phyloP scores from a whole-genome alignment of 139 green algal species.

The Picochlorum sp. region DNA sequence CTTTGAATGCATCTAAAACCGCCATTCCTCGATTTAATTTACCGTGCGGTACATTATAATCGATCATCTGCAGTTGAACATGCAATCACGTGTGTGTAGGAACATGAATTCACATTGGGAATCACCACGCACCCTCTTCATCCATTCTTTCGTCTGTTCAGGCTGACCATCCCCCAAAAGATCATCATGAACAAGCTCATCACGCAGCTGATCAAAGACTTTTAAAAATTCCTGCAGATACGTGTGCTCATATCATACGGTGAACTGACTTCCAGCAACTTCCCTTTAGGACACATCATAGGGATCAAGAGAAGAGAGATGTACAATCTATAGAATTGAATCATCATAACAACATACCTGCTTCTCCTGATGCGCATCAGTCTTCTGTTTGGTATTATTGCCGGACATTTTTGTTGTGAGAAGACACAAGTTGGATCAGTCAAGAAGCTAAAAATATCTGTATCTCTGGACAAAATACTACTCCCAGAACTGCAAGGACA shows the following conservation, averaged over 20 bases:
- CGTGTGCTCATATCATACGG: constrained; percentile 1
- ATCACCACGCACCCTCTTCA: constrained; percentile 49
- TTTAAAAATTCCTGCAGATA: constrained; percentile 55
- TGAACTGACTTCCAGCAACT: not conserved
- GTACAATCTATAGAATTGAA: too few relatives aligned
- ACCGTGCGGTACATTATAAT: constrained; percentile 91
- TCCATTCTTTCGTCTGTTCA: constrained; percentile 48
- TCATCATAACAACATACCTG: constrained; percentile 19
- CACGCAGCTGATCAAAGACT: constrained; percentile 57
- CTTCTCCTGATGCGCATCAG: constrained; percentile 17
- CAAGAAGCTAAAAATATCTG: too few relatives aligned
- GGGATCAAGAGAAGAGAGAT: too few relatives aligned
- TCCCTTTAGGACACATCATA: too few relatives aligned
- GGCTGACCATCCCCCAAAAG: constrained; percentile 42
- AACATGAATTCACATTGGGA: too few relatives aligned
- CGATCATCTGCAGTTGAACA: constrained; percentile 57
- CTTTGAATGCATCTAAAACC: constrained; percentile 72
- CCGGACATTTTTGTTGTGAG: not conserved
- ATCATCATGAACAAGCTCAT: constrained; percentile 61
- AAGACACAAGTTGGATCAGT: too few relatives aligned
- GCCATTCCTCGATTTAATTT: constrained; percentile 98
- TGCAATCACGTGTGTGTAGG: too few relatives aligned
- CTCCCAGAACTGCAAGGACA: too few relatives aligned
- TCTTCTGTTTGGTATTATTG: constrained; percentile 22
- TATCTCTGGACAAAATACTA: too few relatives aligned